Conservation (phyloP, 2,329 filamentous ascomycete species). For the Fusarium phyllophilum region DNA sequence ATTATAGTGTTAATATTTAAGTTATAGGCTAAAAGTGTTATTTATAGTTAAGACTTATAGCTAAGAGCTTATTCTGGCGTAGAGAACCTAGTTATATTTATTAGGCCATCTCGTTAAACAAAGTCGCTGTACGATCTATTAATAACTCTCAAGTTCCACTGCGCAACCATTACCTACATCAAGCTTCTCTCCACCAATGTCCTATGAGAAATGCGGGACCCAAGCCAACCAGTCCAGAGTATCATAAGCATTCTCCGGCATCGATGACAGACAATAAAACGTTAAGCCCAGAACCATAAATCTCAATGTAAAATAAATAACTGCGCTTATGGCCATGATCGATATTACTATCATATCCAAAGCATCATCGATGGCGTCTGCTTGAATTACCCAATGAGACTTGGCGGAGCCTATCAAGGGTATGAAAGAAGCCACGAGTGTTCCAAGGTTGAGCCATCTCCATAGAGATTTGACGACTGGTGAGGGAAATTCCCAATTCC, state of each 20-base stretch:
- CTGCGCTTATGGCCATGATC: too few species aligned
- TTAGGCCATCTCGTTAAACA: too few species aligned
- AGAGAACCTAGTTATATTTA: too few species aligned
- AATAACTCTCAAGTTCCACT: rapidly evolving
- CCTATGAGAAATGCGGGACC: neutral
- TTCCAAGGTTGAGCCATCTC: neutral
- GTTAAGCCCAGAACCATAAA: rapidly evolving
- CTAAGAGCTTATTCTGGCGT: too few species aligned
- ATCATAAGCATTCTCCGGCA: neutral
- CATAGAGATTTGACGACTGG: rapidly evolving
- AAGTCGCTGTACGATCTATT: neutral
- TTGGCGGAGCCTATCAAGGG: rapidly evolving
- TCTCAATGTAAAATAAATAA: neutral
- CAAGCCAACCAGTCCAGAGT: neutral
- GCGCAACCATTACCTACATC: rapidly evolving
- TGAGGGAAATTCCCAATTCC: neutral
- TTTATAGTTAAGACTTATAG: too few species aligned
- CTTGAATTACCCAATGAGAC: too few species aligned
- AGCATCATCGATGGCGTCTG: too few species aligned
- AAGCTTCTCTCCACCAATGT: rapidly evolving
- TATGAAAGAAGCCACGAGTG: neutral
- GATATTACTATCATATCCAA: too few species aligned
- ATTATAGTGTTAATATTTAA: too few species aligned
- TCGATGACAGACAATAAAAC: neutral
- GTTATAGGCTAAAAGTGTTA: too few species aligned